A percentile compares a stretch with the other conserved stretches of the same genome.
Conservation (phyloP, 495 filamentous ascomycete genomes). For the Podospora anserina region DNA sequence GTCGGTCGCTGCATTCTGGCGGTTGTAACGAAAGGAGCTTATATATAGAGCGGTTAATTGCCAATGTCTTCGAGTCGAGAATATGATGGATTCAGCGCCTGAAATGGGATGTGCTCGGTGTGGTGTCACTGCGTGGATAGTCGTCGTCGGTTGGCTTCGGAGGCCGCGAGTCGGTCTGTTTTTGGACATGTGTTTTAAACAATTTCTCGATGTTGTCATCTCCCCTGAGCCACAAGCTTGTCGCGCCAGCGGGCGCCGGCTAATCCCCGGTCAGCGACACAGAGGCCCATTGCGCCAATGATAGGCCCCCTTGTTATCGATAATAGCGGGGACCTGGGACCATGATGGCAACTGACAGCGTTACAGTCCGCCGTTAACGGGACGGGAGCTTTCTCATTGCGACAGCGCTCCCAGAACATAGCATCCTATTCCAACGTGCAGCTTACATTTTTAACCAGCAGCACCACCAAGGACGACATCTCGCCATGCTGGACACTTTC, state of each 20-base stretch:
- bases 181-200: conserved; percentile 42
- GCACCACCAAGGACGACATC: neutral
- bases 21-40: neutral
- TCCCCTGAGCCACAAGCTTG: conserved; percentile 13
- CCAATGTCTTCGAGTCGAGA: neutral
- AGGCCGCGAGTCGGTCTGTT: conserved; percentile 9
- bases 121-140: neutral
- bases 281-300: conserved; percentile 15
- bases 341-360: conserved; percentile 7
- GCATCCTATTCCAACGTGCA: neutral
- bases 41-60: neutral
- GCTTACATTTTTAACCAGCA: neutral
- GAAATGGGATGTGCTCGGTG: neutral
- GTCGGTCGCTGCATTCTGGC: conserved; percentile 74
- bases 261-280: conserved; percentile 22
- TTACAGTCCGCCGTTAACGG: neutral
- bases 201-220: conserved; percentile 30
- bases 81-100: neutral
- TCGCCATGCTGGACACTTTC: conserved; percentile 85
- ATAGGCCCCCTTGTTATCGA: conserved; percentile 15
- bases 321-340: conserved; percentile 5
- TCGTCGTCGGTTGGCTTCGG: neutral
- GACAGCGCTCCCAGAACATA: neutral
- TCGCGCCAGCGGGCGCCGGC: conserved; percentile 18
- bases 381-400: neutral